These are phyloP conservation scores for Talaromyces stipitatus DNA, from an alignment of 495 filamentous ascomycete species.

Conservation along the genomic window DNA sequence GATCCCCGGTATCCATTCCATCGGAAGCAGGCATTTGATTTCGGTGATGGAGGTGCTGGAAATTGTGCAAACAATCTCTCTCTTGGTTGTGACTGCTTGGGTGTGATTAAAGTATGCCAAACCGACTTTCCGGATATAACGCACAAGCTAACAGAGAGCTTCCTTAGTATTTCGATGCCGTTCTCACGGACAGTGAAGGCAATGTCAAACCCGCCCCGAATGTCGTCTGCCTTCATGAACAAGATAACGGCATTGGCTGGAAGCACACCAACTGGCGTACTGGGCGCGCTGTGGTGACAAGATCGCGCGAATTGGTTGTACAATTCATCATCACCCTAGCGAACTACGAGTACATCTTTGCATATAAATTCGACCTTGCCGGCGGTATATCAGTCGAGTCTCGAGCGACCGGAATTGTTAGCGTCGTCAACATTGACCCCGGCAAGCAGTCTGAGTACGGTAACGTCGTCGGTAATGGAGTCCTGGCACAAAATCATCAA, in stretches of 20 bases:
- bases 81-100: constrained; percentile 63
- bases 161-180: constrained; percentile 47
- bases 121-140: not conserved
- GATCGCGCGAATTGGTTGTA: constrained; percentile 53
- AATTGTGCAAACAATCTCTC: constrained; percentile 63
- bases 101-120: constrained; percentile 43
- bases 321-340: constrained; percentile 77
- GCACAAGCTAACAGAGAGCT: not conserved
- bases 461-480: constrained; percentile 81
- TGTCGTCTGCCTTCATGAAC: constrained; percentile 63
- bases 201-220: constrained; percentile 49
- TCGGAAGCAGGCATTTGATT: constrained; percentile 65
- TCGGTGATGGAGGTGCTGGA: constrained; percentile 63
- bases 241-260: constrained; percentile 63
- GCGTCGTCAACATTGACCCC: constrained; percentile 78
- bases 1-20: constrained; percentile 64
- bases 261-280: constrained; percentile 69
- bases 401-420: constrained; percentile 81
- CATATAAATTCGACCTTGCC: constrained; percentile 83
- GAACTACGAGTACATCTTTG: constrained; percentile 84
- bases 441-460: constrained; percentile 55
- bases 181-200: constrained; percentile 49
- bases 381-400: constrained; percentile 77
- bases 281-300: constrained; percentile 53
- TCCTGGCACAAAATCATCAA: constrained; percentile 76